phyloP scores from a whole-genome alignment of 129 eudicot genomes.

The Gnaphalium uliginosum region DNA sequence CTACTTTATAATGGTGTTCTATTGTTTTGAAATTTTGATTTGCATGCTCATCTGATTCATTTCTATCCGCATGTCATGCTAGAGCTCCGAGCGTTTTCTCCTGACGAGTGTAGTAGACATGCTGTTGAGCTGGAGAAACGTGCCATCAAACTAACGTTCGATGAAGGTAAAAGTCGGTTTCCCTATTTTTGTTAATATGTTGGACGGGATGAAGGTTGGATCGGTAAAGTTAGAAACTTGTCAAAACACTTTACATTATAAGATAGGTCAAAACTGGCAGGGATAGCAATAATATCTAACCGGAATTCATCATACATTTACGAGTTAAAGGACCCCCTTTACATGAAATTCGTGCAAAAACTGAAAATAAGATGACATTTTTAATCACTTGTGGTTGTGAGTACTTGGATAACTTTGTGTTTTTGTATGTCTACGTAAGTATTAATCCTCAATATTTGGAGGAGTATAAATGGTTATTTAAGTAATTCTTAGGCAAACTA shows the following conservation, averaged over 20 bases:
- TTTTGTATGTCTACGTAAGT: too few relatives aligned
- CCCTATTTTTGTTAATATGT: background rate
- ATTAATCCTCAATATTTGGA: too few relatives aligned
- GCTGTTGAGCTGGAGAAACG: slow-evolving; percentile 49
- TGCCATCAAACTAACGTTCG: slow-evolving; percentile 40
- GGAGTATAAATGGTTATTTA: too few relatives aligned
- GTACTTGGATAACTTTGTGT: too few relatives aligned
- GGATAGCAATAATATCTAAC: background rate
- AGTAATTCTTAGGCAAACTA: too few relatives aligned
- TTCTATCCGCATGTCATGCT: background rate
- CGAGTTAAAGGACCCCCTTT: too few relatives aligned
- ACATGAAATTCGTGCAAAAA: too few relatives aligned
- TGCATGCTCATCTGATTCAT: background rate
- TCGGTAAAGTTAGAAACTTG: background rate
- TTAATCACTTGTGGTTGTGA: too few relatives aligned
- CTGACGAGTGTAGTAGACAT: slow-evolving; percentile 42
- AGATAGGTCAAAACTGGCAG: background rate
- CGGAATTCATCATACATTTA: too few relatives aligned
- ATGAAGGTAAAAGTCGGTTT: slow-evolving; percentile 39
- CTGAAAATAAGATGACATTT: too few relatives aligned
- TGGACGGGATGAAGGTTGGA: background rate
- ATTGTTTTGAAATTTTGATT: background rate
- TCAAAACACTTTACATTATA: background rate
- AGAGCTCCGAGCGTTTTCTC: slow-evolving; percentile 41
- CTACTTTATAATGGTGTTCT: background rate